A percentile compares a stretch with the other conserved stretches of the same genome.
phyloP scores from a whole-genome alignment of 1,284 basidiomycete genomes.

The Rhodotorula sp. region DNA sequence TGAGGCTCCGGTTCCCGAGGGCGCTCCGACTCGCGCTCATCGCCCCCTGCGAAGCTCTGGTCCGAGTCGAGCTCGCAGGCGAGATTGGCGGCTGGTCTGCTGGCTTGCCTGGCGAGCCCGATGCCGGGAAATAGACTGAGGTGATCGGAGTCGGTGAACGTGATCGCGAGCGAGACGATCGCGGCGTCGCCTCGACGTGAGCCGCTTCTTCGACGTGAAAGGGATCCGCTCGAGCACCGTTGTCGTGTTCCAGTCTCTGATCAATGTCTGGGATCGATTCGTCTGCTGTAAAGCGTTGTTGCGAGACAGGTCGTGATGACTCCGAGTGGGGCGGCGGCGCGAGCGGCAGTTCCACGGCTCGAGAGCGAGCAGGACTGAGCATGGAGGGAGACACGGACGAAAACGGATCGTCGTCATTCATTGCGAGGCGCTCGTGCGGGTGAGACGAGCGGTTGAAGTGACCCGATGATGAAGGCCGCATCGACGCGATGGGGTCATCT shows the following conservation, averaged over 20 bases:
- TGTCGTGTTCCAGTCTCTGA: neutral
- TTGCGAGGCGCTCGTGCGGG: neutral
- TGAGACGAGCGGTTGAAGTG: neutral
- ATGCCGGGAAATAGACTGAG: neutral
- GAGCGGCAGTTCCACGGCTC: neutral
- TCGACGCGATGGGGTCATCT: neutral
- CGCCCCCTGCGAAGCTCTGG: neutral
- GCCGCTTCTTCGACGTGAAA: neutral
- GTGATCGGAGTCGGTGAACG: constrained; percentile 8
- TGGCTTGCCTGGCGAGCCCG: neutral
- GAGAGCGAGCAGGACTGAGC: neutral
- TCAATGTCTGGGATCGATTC: neutral
- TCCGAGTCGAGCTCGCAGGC: neutral
- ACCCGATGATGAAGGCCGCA: neutral
- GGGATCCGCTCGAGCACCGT: neutral
- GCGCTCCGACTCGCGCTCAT: constrained; percentile 8
- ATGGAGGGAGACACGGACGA: constrained; percentile 1
- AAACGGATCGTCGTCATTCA: constrained; percentile 13
- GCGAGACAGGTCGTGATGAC: too few relatives aligned
- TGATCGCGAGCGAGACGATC: neutral
- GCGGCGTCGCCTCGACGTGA: neutral
- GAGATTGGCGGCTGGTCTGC: neutral
- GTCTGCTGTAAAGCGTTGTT: too few relatives aligned
- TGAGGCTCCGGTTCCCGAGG: constrained; percentile 32
- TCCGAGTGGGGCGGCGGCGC: constrained; percentile 2